phyloP scores from a whole-genome alignment of 495 filamentous ascomycete species.

The Eremomyces bilateralis region DNA sequence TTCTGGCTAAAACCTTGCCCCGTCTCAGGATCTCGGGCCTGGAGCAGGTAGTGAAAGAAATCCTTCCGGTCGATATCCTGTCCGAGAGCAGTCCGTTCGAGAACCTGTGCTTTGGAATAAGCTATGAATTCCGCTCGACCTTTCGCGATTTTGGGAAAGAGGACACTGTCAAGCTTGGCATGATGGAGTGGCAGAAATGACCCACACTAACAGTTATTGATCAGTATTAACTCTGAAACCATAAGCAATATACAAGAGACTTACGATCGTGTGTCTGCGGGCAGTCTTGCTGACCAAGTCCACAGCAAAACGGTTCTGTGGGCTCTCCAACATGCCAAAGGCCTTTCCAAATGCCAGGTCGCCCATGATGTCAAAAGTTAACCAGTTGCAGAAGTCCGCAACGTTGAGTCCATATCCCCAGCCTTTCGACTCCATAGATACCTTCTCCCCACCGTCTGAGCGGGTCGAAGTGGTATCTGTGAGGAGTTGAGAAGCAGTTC shows the following conservation, averaged over 20 bases:
- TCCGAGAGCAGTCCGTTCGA: constrained; percentile 25
- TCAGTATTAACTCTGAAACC: too few relatives aligned
- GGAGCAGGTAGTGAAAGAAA: constrained; percentile 18
- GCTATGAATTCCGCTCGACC: constrained; percentile 40
- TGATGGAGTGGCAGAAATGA: constrained; percentile 33
- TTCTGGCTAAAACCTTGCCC: constrained; percentile 15
- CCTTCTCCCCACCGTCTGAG: neutral
- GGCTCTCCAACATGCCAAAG: constrained; percentile 46
- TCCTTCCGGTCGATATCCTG: constrained; percentile 4
- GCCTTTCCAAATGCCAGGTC: constrained; percentile 49
- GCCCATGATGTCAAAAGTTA: constrained; percentile 53
- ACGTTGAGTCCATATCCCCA: constrained; percentile 22
- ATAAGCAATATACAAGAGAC: too few relatives aligned
- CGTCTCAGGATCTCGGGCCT: constrained; percentile 18
- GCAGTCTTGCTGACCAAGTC: constrained; percentile 33
- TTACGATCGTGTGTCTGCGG: constrained; percentile 32
- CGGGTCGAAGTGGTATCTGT: constrained; percentile 2
- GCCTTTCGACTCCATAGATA: constrained; percentile 1
- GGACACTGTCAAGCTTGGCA: constrained; percentile 32
- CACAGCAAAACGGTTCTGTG: constrained; percentile 34
- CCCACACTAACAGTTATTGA: constrained; percentile 29
- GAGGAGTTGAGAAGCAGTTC: constrained; percentile 6
- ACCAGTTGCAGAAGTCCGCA: constrained; percentile 40
- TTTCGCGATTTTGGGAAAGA: constrained; percentile 33
- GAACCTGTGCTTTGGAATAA: constrained; percentile 34